Percentiles rank a stretch among this genome's conserved stretches.
Evolutionary conservation across 495 filamentous ascomycete species (phyloP).

Genomic region (Immersiella caudata): DNA sequence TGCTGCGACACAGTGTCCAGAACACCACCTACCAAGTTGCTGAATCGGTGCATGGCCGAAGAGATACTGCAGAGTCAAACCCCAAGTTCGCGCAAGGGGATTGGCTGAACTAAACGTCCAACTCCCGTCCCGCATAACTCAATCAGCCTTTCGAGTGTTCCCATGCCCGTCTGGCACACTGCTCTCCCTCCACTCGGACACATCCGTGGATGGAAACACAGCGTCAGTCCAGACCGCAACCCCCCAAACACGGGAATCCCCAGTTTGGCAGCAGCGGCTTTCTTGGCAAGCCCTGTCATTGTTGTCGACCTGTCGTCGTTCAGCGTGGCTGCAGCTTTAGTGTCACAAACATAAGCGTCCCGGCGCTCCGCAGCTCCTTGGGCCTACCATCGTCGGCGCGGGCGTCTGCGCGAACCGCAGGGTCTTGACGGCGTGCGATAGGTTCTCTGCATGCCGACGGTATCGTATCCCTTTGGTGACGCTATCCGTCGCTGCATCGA

Average conservation of each 20-base stretch:
- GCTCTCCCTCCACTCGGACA: not conserved
- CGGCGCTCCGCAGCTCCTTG: not conserved
- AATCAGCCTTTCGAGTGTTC: not conserved
- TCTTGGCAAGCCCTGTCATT: not conserved
- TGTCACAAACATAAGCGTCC: not conserved
- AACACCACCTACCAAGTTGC: no score
- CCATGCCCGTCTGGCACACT: not conserved
- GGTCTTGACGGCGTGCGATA: not conserved
- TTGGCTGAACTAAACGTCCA: no score
- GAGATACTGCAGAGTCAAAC: no score
- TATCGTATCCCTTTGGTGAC: not conserved
- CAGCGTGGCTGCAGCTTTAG: not conserved
- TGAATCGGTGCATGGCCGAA: no score
- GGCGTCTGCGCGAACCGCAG: not conserved
- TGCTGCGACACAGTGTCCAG: no score
- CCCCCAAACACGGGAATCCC: not conserved
- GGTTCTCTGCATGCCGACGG: not conserved
- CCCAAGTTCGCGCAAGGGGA: no score
- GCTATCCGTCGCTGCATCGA: no score
- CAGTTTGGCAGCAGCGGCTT: not conserved
- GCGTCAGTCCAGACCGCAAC: not conserved
- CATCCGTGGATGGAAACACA: not conserved
- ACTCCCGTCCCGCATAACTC: no score
- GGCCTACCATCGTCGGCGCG: not conserved
- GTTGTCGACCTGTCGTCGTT: not conserved